Percentiles rank a stretch among this genome's conserved stretches.
These are phyloP conservation scores for Pelargonium citronellum DNA, from an alignment of 441 rosid species.

Conservation along the genomic window DNA sequence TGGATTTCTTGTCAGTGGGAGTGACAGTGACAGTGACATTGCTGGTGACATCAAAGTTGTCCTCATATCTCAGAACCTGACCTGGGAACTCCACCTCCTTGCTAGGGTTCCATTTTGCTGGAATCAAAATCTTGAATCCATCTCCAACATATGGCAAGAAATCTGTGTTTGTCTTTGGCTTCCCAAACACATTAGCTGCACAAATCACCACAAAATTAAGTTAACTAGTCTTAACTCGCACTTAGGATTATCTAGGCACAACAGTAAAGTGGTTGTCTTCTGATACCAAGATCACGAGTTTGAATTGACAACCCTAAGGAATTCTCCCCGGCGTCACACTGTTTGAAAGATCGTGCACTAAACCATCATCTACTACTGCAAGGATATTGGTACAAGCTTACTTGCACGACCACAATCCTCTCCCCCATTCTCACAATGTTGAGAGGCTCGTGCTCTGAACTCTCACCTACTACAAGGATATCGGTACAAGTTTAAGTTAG, in stretches of 20 bases:
- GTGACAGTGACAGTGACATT: constrained; percentile 61
- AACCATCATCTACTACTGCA: too few relatives aligned
- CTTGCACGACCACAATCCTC: too few relatives aligned
- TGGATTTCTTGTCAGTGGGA: constrained; percentile 86
- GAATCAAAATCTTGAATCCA: constrained; percentile 71
- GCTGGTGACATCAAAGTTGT: constrained; percentile 78
- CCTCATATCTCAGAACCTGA: constrained; percentile 86
- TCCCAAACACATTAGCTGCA: constrained; percentile 93
- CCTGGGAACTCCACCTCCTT: constrained; percentile 86
- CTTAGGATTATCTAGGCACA: too few relatives aligned
- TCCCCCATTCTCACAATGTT: too few relatives aligned
- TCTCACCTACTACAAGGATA: too few relatives aligned
- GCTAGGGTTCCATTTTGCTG: constrained; percentile 96
- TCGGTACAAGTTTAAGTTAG: too few relatives aligned
- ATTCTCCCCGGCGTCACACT: too few relatives aligned
- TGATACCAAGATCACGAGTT: not conserved
- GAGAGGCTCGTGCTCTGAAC: too few relatives aligned
- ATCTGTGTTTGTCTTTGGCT: constrained; percentile 83
- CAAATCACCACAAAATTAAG: not conserved
- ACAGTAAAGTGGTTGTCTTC: too few relatives aligned
- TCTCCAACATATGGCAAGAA: constrained; percentile 64
- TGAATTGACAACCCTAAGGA: not conserved
- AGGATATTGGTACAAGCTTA: too few relatives aligned
- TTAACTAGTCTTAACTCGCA: not conserved
- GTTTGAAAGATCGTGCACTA: too few relatives aligned